Evolutionary conservation across 495 filamentous ascomycete species (phyloP).

Genomic region (Hyaloscypha finlandica): DNA sequence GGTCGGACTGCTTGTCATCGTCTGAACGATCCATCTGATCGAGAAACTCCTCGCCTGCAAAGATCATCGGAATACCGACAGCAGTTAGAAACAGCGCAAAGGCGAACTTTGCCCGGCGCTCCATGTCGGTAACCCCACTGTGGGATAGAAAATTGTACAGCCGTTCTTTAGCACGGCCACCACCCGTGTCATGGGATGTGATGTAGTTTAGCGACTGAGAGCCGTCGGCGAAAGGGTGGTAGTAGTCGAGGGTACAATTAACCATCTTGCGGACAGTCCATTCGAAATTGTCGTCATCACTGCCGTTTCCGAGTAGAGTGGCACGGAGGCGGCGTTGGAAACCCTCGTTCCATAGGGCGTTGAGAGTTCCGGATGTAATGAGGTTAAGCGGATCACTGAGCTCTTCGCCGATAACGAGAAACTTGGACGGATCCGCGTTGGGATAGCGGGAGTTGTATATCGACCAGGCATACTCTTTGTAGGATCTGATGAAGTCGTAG

Average conservation of each 20-base stretch:
- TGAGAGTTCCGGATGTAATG: slow-evolving; percentile 27
- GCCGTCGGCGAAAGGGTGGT: slow-evolving; percentile 32
- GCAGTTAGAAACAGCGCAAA: slow-evolving; percentile 36
- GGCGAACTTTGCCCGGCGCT: slow-evolving; percentile 33
- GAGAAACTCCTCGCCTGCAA: slow-evolving; percentile 39
- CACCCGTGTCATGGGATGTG: slow-evolving; percentile 38
- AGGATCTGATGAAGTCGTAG: slow-evolving; percentile 36
- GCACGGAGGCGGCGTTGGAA: slow-evolving; percentile 33
- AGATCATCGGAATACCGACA: slow-evolving; percentile 41
- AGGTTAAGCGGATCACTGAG: slow-evolving; percentile 34
- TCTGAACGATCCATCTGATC: slow-evolving; percentile 36
- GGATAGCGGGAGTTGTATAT: slow-evolving; percentile 28
- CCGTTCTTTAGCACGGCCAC: slow-evolving; percentile 34
- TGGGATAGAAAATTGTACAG: slow-evolving; percentile 35
- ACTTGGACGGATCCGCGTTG: slow-evolving; percentile 29
- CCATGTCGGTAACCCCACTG: slow-evolving; percentile 32
- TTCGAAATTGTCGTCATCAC: slow-evolving; percentile 32
- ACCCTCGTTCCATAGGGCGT: slow-evolving; percentile 38
- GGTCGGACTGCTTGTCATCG: slow-evolving; percentile 36
- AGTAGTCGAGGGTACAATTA: slow-evolving; percentile 33
- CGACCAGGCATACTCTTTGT: slow-evolving; percentile 34
- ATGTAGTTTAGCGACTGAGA: slow-evolving; percentile 39
- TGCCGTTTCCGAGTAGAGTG: slow-evolving; percentile 27
- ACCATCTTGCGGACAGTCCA: slow-evolving; percentile 35
- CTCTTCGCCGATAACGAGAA: slow-evolving; percentile 39